Conservation (phyloP, 2,329 filamentous ascomycete genomes). For the Stagonosporopsis vannaccii region DNA sequence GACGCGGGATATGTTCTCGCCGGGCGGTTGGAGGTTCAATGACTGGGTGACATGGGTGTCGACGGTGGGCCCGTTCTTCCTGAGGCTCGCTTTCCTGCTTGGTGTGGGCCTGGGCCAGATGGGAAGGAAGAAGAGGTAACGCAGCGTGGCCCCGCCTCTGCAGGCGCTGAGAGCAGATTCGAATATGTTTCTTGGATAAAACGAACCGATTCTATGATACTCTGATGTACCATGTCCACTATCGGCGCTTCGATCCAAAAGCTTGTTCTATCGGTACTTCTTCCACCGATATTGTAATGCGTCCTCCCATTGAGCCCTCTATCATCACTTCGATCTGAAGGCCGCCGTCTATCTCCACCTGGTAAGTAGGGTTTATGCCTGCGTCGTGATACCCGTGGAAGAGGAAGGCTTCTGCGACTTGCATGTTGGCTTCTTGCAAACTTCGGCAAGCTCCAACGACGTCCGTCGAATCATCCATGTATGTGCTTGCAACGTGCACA, state of each 20-base stretch:
- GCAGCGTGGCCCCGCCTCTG: not conserved
- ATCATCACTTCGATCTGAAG: not conserved
- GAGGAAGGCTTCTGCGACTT: not conserved
- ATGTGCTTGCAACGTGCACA: not conserved
- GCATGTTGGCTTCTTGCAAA: conserved; percentile 13
- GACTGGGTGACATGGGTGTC: conserved; percentile 50
- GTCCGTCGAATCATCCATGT: not conserved
- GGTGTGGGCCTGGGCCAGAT: conserved; percentile 42
- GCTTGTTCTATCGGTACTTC: not conserved
- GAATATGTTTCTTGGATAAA: not conserved
- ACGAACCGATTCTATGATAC: not conserved
- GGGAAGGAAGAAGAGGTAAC: conserved; percentile 16
- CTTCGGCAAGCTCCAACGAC: not conserved
- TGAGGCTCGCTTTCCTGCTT: conserved; percentile 49
- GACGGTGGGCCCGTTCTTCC: conserved; percentile 39
- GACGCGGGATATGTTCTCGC: conserved; percentile 29
- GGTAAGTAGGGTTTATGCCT: not conserved
- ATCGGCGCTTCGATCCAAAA: not conserved
- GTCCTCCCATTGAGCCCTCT: not conserved
- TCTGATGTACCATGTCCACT: not conserved
- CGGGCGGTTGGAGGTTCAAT: conserved; percentile 44
- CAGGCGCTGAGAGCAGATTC: not conserved
- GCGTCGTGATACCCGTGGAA: not conserved
- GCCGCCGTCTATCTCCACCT: not conserved
- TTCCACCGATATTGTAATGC: not conserved